These are phyloP conservation scores for Emergomyces pasteurianus DNA, from an alignment of 2,329 filamentous ascomycete genomes.

Conservation along the genomic window DNA sequence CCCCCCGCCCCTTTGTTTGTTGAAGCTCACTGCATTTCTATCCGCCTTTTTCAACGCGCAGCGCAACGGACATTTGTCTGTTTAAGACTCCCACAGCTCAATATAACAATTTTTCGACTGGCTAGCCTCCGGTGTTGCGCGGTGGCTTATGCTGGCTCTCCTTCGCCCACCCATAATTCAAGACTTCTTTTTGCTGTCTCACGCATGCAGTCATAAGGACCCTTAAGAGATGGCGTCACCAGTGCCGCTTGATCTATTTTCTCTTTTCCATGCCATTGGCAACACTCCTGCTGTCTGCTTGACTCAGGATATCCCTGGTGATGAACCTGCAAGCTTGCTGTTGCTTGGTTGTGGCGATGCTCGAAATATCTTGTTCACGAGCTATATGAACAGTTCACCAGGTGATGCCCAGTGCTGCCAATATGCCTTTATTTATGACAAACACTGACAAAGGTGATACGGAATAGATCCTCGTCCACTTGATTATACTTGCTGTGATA, in stretches of 20 bases:
- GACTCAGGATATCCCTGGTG: conserved; percentile 37
- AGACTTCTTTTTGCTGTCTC: background rate
- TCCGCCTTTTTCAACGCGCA: background rate
- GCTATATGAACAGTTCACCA: conserved; percentile 19
- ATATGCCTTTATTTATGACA: background rate
- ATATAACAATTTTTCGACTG: background rate
- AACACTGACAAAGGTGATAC: background rate
- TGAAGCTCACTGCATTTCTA: background rate
- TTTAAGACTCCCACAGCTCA: background rate
- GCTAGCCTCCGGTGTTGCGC: background rate
- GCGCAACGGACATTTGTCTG: background rate
- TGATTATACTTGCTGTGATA: conserved; percentile 48
- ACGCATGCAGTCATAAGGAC: background rate
- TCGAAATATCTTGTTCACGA: conserved; percentile 45
- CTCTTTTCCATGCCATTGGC: conserved; percentile 29
- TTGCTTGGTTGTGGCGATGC: conserved; percentile 47
- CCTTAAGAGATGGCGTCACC: conserved; percentile 7
- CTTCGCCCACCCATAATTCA: background rate
- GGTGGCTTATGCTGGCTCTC: background rate
- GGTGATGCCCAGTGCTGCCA: background rate
- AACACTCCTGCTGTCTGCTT: conserved; percentile 44
- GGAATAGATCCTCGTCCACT: conserved; percentile 24
- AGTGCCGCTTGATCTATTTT: conserved; percentile 7
- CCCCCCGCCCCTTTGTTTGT: background rate
- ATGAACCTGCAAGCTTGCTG: conserved; percentile 39